phyloP scores from a whole-genome alignment of 2,329 filamentous ascomycete genomes.

The Onygena corvina region DNA sequence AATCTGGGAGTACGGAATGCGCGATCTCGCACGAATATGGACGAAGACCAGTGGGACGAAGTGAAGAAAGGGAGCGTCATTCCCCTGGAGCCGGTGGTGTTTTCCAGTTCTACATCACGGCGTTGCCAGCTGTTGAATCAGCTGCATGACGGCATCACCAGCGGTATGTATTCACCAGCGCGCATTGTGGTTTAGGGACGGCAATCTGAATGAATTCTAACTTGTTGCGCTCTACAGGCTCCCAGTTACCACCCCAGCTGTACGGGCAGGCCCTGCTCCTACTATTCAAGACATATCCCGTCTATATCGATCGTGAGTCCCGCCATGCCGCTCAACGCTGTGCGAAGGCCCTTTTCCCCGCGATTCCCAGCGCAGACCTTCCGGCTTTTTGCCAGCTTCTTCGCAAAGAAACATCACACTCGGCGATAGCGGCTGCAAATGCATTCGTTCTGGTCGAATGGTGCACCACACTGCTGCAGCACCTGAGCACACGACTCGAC shows the following conservation, averaged over 20 bases:
- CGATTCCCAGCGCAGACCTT: slow-evolving; percentile 39
- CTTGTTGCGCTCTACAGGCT: slow-evolving; percentile 18
- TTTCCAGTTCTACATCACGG: slow-evolving; percentile 34
- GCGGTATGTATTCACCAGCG: slow-evolving; percentile 18
- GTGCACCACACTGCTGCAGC: slow-evolving; percentile 67
- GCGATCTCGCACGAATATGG: slow-evolving; percentile 26
- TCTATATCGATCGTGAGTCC: slow-evolving; percentile 76
- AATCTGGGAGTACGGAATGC: slow-evolving; percentile 2
- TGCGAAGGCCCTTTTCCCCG: slow-evolving; percentile 54
- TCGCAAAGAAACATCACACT: slow-evolving; percentile 61
- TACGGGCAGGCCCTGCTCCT: slow-evolving; percentile 48
- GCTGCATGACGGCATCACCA: slow-evolving; percentile 34
- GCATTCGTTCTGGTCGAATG: slow-evolving; percentile 86
- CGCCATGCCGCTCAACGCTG: slow-evolving; percentile 73
- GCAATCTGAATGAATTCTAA: neutral
- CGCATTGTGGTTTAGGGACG: neutral
- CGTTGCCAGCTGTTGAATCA: slow-evolving; percentile 33
- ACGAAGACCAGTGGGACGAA: slow-evolving; percentile 35
- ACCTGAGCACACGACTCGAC: slow-evolving; percentile 52
- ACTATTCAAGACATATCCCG: slow-evolving; percentile 75
- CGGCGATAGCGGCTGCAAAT: slow-evolving; percentile 62
- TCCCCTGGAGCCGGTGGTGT: slow-evolving; percentile 29
- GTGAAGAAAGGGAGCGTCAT: slow-evolving; percentile 32
- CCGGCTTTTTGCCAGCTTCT: slow-evolving; percentile 55
- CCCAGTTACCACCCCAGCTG: slow-evolving; percentile 24